Base-by-base conservation (phyloP, 1,139 yeast genomes). In the Scheffersomyces stambukii region DNA sequence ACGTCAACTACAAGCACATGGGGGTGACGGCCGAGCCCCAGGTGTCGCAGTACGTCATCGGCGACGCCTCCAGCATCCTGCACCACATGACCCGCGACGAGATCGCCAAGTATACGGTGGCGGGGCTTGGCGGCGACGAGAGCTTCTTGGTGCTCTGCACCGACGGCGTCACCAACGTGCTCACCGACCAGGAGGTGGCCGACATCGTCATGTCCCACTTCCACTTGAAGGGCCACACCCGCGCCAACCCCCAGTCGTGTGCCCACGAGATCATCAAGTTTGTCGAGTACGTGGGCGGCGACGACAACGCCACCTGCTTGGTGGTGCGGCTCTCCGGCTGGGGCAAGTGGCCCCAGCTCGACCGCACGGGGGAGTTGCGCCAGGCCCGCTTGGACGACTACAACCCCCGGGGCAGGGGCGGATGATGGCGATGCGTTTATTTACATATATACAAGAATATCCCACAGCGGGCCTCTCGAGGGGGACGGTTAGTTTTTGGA, bases 1-100 rank as follows among this genome's bases (percentile, higher is more conserved):
- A 91, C 54, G 50, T 80, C 12, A 64, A 70, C 20, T 95, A 78
- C 34, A 91, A 91, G 52, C 69, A 80, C 19, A 74, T 77, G 52
- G 98, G 98, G 0, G 79, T 91, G 3, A 70, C 88, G 1, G 88
- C 96, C 3, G 98, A 91, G 57, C 98, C 98, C 0, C 96, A 91
- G 38, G 64, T 91, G 26, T 60, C 71, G 11, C 84, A 84, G 36
- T 75, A 69, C 41, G 51, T 79, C 9, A 60, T 84, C 28, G 91
- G 91, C 0, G 79, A 67, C 37, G 36, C 46, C n/a, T 42, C 44
- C 2, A 50, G 60, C 2, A 66, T 60, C 35, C 65, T 20, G 29
- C 38, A 36, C 44, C 52, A 50, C 38, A 63, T 58, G 35, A 54
- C 60, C 21, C 41, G 62, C 21, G 54, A 52, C 16, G 80, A 72